Base-by-base conservation (phyloP, 1,284 basidiomycete species). In the Sutorius eximius region DNA sequence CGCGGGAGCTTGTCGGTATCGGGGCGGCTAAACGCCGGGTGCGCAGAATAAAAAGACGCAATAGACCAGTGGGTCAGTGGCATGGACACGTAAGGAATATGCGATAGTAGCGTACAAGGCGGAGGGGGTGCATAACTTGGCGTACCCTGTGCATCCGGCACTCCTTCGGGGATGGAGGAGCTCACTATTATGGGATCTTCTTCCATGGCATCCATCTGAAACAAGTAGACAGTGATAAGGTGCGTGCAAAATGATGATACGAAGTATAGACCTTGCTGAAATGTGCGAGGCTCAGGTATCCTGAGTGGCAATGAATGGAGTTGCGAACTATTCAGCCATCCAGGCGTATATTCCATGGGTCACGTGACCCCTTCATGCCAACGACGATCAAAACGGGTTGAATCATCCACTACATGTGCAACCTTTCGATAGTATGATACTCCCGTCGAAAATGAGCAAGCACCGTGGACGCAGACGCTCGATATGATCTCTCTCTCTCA, bases 1-100 rank as follows among this genome's bases (percentile, higher is more conserved):
- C 85, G 58, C 79, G 79, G 53, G 66, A 32, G 47, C 38, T 37
- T 34, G 72, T 52, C 44, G 68, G 66, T 47, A 69, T 55, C 53
- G 67, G 52, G 64, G 64, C 58, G 57, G 60, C 60, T 71, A 64
- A 50, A 57, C 49, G 40, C 15, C 40, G 37, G 36, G 18, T 20
- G 40, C 20, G 22, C 29, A 41, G 46, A 41, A 52, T 48, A 54
- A 6, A 47, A 45, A 40, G 45, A 37, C n/a, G 42, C 33, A 34
- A 52, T 30, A 30, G 45, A 52, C 42, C 16, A 34, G 30, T n/a
- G 15, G 34, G 42, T 65, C 37, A 69, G 66, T 27, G 43, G 22
- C 15, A 49, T 29, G 37, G 13, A 43, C 18, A 13, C 48, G 33
- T 15, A 36, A 27, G 22, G 32, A 49, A 22, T 45, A 8, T 24